Conservation (phyloP, 768 basidiomycete genomes). For the Calocera viscosa region DNA sequence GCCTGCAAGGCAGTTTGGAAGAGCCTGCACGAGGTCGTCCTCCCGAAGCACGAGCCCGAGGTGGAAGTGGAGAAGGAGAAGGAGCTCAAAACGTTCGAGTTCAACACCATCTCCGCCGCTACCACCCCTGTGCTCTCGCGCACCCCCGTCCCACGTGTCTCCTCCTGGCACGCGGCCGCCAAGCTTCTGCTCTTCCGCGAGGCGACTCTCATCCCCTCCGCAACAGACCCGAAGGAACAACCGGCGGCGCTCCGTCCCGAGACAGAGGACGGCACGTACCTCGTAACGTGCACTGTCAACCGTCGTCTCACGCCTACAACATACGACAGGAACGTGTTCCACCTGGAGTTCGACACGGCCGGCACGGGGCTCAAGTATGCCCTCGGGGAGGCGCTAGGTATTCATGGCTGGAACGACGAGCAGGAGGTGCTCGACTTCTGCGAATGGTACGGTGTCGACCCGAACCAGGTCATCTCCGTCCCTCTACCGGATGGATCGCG, state of each 20-base stretch:
- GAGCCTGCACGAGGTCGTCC: slow-evolving; percentile 45
- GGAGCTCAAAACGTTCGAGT: slow-evolving; percentile 43
- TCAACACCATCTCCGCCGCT: slow-evolving; percentile 60
- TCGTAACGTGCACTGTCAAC: slow-evolving; percentile 89
- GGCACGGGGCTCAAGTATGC: slow-evolving; percentile 90
- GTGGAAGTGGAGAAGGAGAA: slow-evolving; percentile 24
- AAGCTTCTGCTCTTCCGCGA: slow-evolving; percentile 82
- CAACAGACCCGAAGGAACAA: slow-evolving; percentile 31
- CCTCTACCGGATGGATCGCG: slow-evolving; percentile 39
- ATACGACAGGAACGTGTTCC: slow-evolving; percentile 98
- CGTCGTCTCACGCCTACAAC: slow-evolving; percentile 85
- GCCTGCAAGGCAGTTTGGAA: slow-evolving; percentile 53
- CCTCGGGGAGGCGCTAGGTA: slow-evolving; percentile 91
- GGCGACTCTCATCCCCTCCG: slow-evolving; percentile 46
- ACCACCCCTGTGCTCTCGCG: slow-evolving; percentile 34
- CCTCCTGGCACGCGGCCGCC: slow-evolving; percentile 74
- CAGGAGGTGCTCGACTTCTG: slow-evolving; percentile 83
- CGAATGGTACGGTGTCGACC: slow-evolving; percentile 79
- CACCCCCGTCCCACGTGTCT: slow-evolving; percentile 46
- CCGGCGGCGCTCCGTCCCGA: slow-evolving; percentile 74
- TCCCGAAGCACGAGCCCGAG: slow-evolving; percentile 31
- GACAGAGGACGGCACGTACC: slow-evolving; percentile 74
- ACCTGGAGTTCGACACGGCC: slow-evolving; percentile 85
- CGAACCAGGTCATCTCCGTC: slow-evolving; percentile 65
- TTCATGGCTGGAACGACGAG: slow-evolving; percentile 96